phyloP scores from a whole-genome alignment of 257 asterid species.

The Leonotis leonurus region DNA sequence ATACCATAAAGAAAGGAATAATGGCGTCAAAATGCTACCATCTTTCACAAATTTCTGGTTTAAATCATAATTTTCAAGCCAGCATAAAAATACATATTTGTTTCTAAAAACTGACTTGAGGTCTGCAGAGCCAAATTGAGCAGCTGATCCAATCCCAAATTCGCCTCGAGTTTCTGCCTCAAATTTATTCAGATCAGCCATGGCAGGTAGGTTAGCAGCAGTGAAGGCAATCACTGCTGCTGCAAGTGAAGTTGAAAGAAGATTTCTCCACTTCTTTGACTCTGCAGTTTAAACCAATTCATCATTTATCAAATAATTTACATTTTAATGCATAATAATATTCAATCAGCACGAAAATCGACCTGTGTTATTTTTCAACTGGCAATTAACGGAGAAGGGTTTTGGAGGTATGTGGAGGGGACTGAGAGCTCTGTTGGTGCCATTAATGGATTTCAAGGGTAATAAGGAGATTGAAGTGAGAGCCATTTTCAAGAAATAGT shows the following conservation, averaged over 20 bases:
- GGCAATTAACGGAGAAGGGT: conserved; percentile 32
- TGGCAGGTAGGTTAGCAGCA: conserved; percentile 38
- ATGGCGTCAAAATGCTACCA: too few species aligned
- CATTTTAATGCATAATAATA: background rate
- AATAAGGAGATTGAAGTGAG: conserved; percentile 49
- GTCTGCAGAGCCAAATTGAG: conserved; percentile 95
- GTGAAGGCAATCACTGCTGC: conserved; percentile 67
- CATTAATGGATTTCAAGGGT: conserved; percentile 40
- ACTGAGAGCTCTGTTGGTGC: conserved; percentile 13
- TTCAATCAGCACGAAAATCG: background rate
- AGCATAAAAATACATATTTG: too few species aligned
- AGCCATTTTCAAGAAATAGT: conserved; percentile 43
- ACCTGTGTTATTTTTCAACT: conserved; percentile 26
- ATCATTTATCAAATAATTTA: background rate
- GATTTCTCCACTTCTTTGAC: conserved; percentile 49
- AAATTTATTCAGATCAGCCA: conserved; percentile 84
- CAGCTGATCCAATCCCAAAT: conserved; percentile 96
- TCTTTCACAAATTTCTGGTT: too few species aligned
- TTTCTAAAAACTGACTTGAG: conserved; percentile 43
- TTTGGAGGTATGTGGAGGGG: conserved; percentile 26
- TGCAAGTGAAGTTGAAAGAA: conserved; percentile 67
- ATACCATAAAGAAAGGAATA: background rate
- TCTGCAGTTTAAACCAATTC: conserved; percentile 22
- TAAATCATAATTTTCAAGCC: too few species aligned
- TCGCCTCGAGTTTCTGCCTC: conserved; percentile 97